Evolutionary conservation across 2,329 filamentous ascomycete species (phyloP), one percentile per base, ranked within the genome.

Genomic region (Coniochaeta hoffmannii): DNA sequence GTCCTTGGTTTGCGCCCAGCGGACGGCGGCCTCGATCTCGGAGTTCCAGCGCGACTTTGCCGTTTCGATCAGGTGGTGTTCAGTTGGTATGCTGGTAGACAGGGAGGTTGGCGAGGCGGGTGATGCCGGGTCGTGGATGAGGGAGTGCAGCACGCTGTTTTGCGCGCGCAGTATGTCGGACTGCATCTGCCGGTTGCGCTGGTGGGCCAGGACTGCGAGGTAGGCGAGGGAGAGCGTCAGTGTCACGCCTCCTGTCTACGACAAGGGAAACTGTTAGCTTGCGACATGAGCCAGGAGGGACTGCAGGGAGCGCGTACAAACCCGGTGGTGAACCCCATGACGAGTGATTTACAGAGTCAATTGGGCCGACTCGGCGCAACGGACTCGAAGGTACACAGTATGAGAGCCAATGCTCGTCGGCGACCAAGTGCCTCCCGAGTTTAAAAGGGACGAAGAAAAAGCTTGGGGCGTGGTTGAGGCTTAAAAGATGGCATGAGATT

Each of bases 41-140:
- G 79, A 71, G 69, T 94, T 93, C 89, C 89, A 93, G 58, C 82
- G 76, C 64, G 89, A 86, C 74, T 93, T 93, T 63, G 86, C 77
- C 34, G 82, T 75, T 66, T 91, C 87, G 54, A 84, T 67, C 52
- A 88, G 73, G 50, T 77, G 58, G n/a, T 76, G 28, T 78, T 76
- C 59, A 79, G 50, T 77, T 75, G 36, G 75, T 68, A 64, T 82
- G 77, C 44, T 76, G 72, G 46, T 80, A 73, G 10, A 76, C 76
- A 11, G 76, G 76, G 17, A 57, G 58, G 46, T 56, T 44, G 50
- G 57, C 56, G 49, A 50, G 53, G 50, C 55, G 55, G 60, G 59
- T 9, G 72, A 72, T 10, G 73, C 71, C 19, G 64, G 57, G 57
- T 74, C 67, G 22, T 56, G 54, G 15, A 63, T 57, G 46, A 86